These are phyloP conservation scores for Scytalidium sp. DNA, from an alignment of 2,329 filamentous ascomycete genomes.

Conservation along the genomic window DNA sequence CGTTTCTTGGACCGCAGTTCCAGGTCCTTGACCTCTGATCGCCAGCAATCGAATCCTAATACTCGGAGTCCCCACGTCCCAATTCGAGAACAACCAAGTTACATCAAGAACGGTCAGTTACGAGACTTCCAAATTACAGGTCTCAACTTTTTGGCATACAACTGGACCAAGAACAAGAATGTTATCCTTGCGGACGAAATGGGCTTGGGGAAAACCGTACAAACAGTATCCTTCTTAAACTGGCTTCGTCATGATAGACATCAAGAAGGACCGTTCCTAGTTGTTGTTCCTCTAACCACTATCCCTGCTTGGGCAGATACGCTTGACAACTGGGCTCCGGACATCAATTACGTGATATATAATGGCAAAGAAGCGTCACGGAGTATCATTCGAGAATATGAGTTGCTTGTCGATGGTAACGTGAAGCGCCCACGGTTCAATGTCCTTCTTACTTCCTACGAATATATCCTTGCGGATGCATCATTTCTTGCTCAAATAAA, in stretches of 20 bases:
- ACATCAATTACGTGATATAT: slow-evolving; percentile 96
- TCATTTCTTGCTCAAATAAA: slow-evolving; percentile 85
- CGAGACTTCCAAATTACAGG: slow-evolving; percentile 92
- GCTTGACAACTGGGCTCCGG: slow-evolving; percentile 93
- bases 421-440: slow-evolving; percentile 92
- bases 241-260: slow-evolving; percentile 88
- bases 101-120: slow-evolving; percentile 80
- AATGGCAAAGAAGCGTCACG: slow-evolving; percentile 86
- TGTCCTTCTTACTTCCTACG: slow-evolving; percentile 95
- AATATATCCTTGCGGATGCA: slow-evolving; percentile 87
- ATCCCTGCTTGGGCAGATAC: slow-evolving; percentile 99
- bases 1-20: slow-evolving; percentile 82
- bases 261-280: slow-evolving; percentile 93
- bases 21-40: slow-evolving; percentile 77
- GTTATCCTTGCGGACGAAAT: slow-evolving; percentile 98
- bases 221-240: slow-evolving; percentile 94
- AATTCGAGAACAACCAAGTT: slow-evolving; percentile 77
- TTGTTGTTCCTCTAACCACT: slow-evolving; percentile 94
- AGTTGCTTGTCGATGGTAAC: slow-evolving; percentile 83
- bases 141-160: slow-evolving; percentile 91
- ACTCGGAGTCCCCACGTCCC: slow-evolving; percentile 71
- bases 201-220: slow-evolving; percentile 97
- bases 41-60: slow-evolving; percentile 69
- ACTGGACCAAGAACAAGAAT: slow-evolving; percentile 92
- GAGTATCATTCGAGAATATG: slow-evolving; percentile 83